Evolutionary conservation across 1,139 yeast species (phyloP).

Genomic region (Neolecta irregularis): DNA sequence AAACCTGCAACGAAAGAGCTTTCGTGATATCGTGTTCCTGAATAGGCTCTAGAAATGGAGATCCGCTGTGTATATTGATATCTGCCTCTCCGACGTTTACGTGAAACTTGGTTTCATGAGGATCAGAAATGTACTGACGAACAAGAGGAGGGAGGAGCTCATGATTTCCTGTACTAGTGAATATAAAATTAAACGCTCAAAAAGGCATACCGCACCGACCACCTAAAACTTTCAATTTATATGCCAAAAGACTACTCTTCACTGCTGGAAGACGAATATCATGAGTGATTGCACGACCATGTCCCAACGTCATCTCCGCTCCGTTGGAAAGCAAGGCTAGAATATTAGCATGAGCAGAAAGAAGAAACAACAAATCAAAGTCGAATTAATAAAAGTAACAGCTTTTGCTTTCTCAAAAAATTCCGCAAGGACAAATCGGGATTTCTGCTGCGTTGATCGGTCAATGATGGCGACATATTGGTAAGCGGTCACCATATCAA

Average conservation of each 20-base stretch:
- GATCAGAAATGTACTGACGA: constrained; percentile 51
- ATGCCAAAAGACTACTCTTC: constrained; percentile 49
- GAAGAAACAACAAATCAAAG: constrained; percentile 22
- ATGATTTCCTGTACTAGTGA: constrained; percentile 9
- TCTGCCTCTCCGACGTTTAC: constrained; percentile 33
- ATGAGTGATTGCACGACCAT: constrained; percentile 32
- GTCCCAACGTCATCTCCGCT: constrained; percentile 27
- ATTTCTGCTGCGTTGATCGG: constrained; percentile 16
- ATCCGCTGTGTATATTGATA: constrained; percentile 44
- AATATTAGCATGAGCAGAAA: constrained; percentile 13
- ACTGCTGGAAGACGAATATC: constrained; percentile 40
- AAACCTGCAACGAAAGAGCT: constrained; percentile 25
- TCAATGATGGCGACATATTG: constrained; percentile 22
- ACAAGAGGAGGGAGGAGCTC: constrained; percentile 43
- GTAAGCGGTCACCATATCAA: constrained; percentile 17
- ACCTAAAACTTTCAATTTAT: constrained; percentile 26
- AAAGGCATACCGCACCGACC: constrained; percentile 7
- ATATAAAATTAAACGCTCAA: constrained; percentile 3
- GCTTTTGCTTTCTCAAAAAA: constrained; percentile 14
- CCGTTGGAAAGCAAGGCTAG: constrained; percentile 14
- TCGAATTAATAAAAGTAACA: constrained; percentile 26
- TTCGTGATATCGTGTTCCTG: constrained; percentile 13
- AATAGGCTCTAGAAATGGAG: constrained; percentile 53
- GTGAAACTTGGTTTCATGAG: constrained; percentile 68
- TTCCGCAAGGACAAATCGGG: constrained; percentile 22